phyloP scores from a whole-genome alignment of 345 rosid genomes.

The Euphorbia lathyris region DNA sequence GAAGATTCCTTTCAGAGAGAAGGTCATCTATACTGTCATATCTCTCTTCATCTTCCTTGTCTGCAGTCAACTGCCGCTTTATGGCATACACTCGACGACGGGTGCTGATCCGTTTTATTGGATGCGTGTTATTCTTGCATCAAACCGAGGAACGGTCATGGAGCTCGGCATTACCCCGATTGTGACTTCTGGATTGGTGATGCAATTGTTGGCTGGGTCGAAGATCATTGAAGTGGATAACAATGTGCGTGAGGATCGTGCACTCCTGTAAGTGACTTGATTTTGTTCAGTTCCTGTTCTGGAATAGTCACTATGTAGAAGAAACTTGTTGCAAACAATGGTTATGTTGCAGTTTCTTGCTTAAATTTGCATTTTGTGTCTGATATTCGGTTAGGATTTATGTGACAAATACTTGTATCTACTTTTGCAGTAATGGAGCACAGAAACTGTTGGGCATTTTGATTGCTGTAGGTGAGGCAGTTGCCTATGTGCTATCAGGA shows the following conservation, averaged over 20 bases:
- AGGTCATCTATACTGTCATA: slow-evolving; percentile 51
- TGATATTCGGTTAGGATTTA: not conserved
- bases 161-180: slow-evolving; percentile 76
- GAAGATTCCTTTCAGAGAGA: slow-evolving; percentile 66
- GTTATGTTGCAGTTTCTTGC: not conserved
- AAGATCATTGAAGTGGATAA: slow-evolving; percentile 78
- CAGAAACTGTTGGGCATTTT: slow-evolving; percentile 67
- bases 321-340: too few relatives aligned
- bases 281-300: not conserved
- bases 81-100: slow-evolving; percentile 65
- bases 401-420: not conserved
- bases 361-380: not conserved
- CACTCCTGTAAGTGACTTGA: slow-evolving; percentile 47
- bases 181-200: slow-evolving; percentile 64
- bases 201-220: slow-evolving; percentile 73
- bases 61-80: slow-evolving; percentile 75
- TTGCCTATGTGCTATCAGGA: slow-evolving; percentile 49
- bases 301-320: too few relatives aligned
- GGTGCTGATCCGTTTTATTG: slow-evolving; percentile 75
- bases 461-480: slow-evolving; percentile 58
- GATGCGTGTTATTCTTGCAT: slow-evolving; percentile 80
- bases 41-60: slow-evolving; percentile 64
- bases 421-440: slow-evolving; percentile 25
- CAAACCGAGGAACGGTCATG: slow-evolving; percentile 75
- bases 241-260: slow-evolving; percentile 68